Percentiles rank a stretch among this genome's conserved stretches.
These are phyloP conservation scores for Davidsoniella australis DNA, from an alignment of 2,329 filamentous ascomycete genomes.

Conservation along the genomic window DNA sequence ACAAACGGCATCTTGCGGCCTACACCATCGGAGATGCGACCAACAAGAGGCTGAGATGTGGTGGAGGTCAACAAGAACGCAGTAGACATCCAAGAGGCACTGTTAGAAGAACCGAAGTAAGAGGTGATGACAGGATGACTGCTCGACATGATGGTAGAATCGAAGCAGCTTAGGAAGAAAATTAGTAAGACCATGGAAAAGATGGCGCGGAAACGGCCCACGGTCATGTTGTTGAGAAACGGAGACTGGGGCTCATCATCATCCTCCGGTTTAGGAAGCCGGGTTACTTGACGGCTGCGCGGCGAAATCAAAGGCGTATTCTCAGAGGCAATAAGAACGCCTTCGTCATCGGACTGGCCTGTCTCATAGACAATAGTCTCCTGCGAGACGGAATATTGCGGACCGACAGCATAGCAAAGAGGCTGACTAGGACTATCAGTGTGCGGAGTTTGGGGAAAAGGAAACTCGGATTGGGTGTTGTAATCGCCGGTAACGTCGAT, in stretches of 20 bases:
- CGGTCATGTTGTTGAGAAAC: slow-evolving; percentile 30
- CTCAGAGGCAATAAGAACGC: no score
- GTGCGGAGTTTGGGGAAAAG: no score
- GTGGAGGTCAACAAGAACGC: slow-evolving; percentile 63
- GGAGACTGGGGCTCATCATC: slow-evolving; percentile 8
- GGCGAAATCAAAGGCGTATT: no score
- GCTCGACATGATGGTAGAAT: slow-evolving; percentile 67
- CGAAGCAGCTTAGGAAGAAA: slow-evolving; percentile 48
- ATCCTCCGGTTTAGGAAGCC: not conserved
- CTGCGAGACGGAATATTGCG: no score
- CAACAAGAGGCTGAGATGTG: slow-evolving; percentile 58
- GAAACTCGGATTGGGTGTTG: no score
- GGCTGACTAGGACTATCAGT: no score
- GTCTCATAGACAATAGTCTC: no score
- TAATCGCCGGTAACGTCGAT: no score
- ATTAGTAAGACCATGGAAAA: slow-evolving; percentile 41
- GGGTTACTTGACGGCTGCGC: no score
- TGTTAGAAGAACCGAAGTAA: slow-evolving; percentile 60
- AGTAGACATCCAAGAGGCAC: slow-evolving; percentile 68
- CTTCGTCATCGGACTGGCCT: no score
- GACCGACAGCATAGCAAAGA: no score
- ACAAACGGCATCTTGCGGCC: slow-evolving; percentile 53
- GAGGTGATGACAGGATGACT: slow-evolving; percentile 69
- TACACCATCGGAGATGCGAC: slow-evolving; percentile 56
- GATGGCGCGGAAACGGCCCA: slow-evolving; percentile 42